Conservation (phyloP, 2,329 filamentous ascomycete species). For the Paraphoma chrysanthemicola region DNA sequence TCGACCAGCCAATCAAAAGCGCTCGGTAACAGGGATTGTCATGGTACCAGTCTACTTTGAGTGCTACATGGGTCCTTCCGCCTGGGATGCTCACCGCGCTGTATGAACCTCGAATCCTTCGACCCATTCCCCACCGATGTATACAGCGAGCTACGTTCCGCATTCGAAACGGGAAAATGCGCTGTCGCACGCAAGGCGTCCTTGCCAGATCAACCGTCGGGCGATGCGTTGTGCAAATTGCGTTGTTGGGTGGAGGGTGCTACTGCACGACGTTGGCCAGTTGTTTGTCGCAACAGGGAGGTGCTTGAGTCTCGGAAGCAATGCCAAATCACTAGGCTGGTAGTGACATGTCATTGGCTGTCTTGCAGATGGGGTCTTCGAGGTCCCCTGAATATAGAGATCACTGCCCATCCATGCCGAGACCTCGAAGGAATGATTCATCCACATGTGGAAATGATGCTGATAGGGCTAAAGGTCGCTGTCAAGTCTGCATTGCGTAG, state of each 20-base stretch:
- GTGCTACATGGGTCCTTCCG: constrained; percentile 20
- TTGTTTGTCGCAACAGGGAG: constrained; percentile 5
- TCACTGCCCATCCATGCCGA: neutral
- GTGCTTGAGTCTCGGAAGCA: constrained; percentile 13
- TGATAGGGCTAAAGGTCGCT: neutral
- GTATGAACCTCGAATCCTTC: constrained; percentile 8
- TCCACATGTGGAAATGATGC: neutral
- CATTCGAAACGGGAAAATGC: constrained; percentile 1
- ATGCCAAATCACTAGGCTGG: constrained; percentile 8
- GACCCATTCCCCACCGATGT: neutral
- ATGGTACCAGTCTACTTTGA: constrained; percentile 19
- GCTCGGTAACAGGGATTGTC: constrained; percentile 13
- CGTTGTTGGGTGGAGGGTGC: constrained; percentile 9
- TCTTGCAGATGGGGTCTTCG: neutral
- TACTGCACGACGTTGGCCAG: constrained; percentile 3
- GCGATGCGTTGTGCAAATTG: constrained; percentile 16
- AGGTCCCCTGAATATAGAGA: neutral
- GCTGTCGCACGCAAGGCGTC: constrained; percentile 1
- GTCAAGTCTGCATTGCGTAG: neutral
- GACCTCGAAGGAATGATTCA: neutral
- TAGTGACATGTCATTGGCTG: neutral
- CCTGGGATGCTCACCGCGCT: constrained; percentile 31
- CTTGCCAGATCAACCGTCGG: constrained; percentile 6
- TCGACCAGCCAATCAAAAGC: constrained; percentile 20
- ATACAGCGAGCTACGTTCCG: neutral